Evolutionary conservation across 495 filamentous ascomycete genomes (phyloP).

Genomic region (Lindgomyces ingoldianus): DNA sequence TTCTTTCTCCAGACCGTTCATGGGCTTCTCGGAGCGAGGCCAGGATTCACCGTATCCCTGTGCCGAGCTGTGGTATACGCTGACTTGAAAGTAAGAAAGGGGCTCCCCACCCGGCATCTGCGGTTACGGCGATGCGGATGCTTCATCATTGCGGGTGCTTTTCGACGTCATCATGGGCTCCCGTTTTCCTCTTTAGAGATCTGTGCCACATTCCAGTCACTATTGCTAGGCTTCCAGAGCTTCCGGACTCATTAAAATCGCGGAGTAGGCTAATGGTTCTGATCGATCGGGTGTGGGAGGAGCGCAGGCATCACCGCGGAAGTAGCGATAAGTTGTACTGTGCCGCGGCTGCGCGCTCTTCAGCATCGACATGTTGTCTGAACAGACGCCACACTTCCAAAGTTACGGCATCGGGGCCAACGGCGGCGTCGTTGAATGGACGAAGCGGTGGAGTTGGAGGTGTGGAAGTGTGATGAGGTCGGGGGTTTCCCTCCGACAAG

Average conservation of each 20-base stretch:
- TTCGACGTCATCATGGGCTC: conserved; percentile 15
- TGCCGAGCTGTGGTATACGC: background rate
- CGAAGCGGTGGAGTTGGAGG: conserved; percentile 12
- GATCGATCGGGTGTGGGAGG: background rate
- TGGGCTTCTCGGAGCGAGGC: background rate
- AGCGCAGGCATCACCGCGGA: conserved; percentile 13
- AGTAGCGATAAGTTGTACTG: background rate
- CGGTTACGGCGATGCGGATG: conserved; percentile 7
- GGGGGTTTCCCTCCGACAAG: background rate
- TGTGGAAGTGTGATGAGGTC: conserved; percentile 3
- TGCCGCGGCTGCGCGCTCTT: conserved; percentile 14
- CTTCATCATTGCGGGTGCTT: conserved; percentile 1
- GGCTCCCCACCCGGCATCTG: conserved; percentile 11
- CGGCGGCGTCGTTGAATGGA: conserved; percentile 3
- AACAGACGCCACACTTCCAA: conserved; percentile 10
- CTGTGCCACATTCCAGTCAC: conserved; percentile 18
- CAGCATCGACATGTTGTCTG: background rate
- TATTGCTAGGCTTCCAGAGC: background rate
- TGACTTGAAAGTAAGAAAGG: background rate
- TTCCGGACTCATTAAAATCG: conserved; percentile 5
- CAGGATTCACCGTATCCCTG: background rate
- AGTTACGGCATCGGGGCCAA: background rate
- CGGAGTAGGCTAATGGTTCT: conserved; percentile 7
- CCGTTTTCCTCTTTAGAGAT: conserved; percentile 10
- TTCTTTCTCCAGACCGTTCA: background rate